Percentiles rank a stretch among this genome's conserved stretches.
Evolutionary conservation across 495 filamentous ascomycete genomes (phyloP).

Genomic region (Darksidea phi): DNA sequence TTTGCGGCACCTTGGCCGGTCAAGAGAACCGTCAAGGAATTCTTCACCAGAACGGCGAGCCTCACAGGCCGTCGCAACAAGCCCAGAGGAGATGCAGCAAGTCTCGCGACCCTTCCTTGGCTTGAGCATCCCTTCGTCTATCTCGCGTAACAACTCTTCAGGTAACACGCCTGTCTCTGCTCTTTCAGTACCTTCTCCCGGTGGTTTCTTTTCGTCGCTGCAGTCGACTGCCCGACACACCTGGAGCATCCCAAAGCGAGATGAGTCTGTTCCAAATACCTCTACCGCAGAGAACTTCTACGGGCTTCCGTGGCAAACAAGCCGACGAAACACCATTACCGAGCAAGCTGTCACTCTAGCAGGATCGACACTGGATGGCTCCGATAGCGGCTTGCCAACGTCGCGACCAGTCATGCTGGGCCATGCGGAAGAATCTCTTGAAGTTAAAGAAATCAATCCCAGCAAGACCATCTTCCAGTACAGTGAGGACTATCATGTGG

Average conservation of each 20-base stretch:
- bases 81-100: constrained; percentile 47
- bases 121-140: constrained; percentile 29
- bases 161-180: constrained; percentile 59
- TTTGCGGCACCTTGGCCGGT: constrained; percentile 71
- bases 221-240: constrained; percentile 69
- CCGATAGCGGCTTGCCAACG: constrained; percentile 62
- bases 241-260: constrained; percentile 59
- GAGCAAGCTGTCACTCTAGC: constrained; percentile 46
- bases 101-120: constrained; percentile 33
- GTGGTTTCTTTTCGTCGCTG: constrained; percentile 85
- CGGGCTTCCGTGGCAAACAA: constrained; percentile 63
- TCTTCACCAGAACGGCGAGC: constrained; percentile 49
- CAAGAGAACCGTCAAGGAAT: constrained; percentile 54
- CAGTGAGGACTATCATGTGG: constrained; percentile 65
- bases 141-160: constrained; percentile 44
- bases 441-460: constrained; percentile 43
- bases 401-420: constrained; percentile 43
- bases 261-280: constrained; percentile 38
- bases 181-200: constrained; percentile 73
- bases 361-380: constrained; percentile 33
- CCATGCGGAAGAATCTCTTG: constrained; percentile 18
- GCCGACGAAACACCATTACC: constrained; percentile 33
- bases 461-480: constrained; percentile 59
- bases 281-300: constrained; percentile 69
- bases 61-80: constrained; percentile 50